A percentile compares a stretch with the other conserved stretches of the same genome.
These are phyloP conservation scores for Candida glucosophila DNA, from an alignment of 1,139 yeast species.

Conservation along the genomic window DNA sequence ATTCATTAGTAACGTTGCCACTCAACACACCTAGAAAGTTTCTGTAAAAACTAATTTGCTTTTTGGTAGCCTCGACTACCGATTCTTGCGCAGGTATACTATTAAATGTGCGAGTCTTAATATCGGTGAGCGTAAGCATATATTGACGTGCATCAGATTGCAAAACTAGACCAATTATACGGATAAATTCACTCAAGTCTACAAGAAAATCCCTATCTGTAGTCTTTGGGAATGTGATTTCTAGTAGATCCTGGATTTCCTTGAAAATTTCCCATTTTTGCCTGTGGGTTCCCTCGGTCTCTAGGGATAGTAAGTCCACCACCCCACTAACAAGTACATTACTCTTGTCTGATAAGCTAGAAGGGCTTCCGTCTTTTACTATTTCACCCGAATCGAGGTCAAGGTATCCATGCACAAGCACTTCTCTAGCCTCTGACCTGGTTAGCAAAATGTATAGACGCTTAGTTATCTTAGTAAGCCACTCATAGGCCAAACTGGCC, in stretches of 20 bases:
- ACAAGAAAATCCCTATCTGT: conserved; percentile 6
- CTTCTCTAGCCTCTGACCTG: conserved; percentile 51
- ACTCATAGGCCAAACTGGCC: conserved; percentile 18
- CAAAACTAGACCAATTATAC: conserved; percentile 10
- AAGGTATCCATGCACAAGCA: conserved; percentile 47
- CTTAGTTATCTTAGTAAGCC: conserved; percentile 24
- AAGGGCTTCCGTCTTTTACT: conserved; percentile 4
- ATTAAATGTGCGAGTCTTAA: conserved; percentile 44
- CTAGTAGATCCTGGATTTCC: conserved; percentile 12
- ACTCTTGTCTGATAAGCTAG: conserved; percentile 5
- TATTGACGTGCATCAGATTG: conserved; percentile 9
- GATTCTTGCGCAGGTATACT: conserved; percentile 37
- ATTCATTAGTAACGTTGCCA: conserved; percentile 7
- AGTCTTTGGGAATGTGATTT: too few species aligned
- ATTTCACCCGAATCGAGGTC: conserved; percentile 19
- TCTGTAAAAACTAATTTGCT: conserved; percentile 52
- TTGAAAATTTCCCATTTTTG: conserved; percentile 15
- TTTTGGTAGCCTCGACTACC: conserved; percentile 39
- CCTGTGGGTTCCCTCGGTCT: conserved; percentile 8
- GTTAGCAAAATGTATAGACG: conserved; percentile 30
- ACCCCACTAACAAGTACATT: conserved; percentile 51
- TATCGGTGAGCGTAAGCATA: conserved; percentile 37
- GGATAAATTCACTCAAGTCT: conserved; percentile 17
- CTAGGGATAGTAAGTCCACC: conserved; percentile 42
- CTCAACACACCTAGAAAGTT: conserved; percentile 31